phyloP scores from a whole-genome alignment of 2,329 filamentous ascomycete genomes.

The Monilinia laxa region DNA sequence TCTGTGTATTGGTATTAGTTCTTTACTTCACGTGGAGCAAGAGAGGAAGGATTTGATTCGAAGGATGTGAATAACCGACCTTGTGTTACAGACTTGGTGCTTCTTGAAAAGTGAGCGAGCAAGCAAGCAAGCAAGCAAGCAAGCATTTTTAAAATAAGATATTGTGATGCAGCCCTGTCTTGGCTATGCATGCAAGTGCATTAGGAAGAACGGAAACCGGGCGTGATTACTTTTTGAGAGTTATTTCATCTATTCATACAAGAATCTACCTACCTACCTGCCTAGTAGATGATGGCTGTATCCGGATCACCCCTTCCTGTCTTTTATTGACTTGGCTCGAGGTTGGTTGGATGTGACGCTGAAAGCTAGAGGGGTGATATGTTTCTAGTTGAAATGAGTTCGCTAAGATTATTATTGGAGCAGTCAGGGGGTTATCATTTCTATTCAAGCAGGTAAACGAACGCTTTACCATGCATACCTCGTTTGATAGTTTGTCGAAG shows the following conservation, averaged over 20 bases:
- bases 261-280: no score
- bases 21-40: neutral
- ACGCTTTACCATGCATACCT: no score
- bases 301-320: neutral
- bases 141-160: neutral
- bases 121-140: neutral
- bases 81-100: neutral
- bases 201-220: neutral
- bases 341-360: slow-evolving; percentile 4
- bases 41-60: neutral
- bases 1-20: no score
- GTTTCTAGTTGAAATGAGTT: neutral
- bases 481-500: no score
- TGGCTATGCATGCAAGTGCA: slow-evolving; percentile 13
- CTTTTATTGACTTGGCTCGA: neutral
- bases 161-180: neutral
- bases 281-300: neutral
- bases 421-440: neutral
- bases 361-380: neutral
- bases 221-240: no score
- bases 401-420: neutral
- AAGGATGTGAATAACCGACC: neutral
- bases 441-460: neutral
- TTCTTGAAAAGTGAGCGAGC: neutral
- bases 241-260: no score